Evolutionary conservation across 352 stramenopile species (phyloP), one percentile per base, ranked within the genome.

Genomic region (Globisporangium paroecandrum): DNA sequence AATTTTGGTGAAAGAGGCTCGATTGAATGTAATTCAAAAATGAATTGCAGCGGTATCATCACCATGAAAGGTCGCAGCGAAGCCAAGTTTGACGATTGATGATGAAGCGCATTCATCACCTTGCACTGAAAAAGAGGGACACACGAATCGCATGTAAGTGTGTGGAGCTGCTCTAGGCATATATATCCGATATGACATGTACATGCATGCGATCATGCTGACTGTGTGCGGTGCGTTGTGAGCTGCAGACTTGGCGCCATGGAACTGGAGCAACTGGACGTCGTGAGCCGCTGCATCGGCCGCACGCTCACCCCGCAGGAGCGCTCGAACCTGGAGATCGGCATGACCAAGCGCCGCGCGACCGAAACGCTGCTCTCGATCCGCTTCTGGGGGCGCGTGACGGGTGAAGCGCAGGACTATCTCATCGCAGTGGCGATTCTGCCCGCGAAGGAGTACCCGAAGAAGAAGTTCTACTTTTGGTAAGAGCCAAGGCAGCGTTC

Each of bases 381-480:
- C 54, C 82, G 81, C 34, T 91, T 94, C 67, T 94, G 86, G 86
- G 87, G 85, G 2, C 77, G 82, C 54, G 68, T 93, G 54, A 65
- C 65, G 12, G 87, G 83, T 25, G 83, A 94, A 55, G 70, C 71
- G n/a, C 70, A 79, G 41, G 83, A 94, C 66, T 94, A 93, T 54
- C 66, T 93, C 62, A 62, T 93, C 65, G 80, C 75, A 1, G 82
- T 91, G 27, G 86, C 77, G 6, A 63, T 89, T 10, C 69, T 91
- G 24, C 59, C 80, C 0, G 74, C 66, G n/a, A 83, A 89, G 24
- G 81, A 89, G 62, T 90, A 89, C 43, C 84, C 83, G 15, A 89
- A 79, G 68, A 94, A 93, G 66, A 94, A 94, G 51, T 94, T 91
- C 41, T 94, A 92, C 83, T 94, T 93, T 43, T 94, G 83, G 84